Evolutionary conservation across 768 basidiomycete genomes (phyloP), one percentile per base, ranked within the genome.

Genomic region (Suillus discolor): DNA sequence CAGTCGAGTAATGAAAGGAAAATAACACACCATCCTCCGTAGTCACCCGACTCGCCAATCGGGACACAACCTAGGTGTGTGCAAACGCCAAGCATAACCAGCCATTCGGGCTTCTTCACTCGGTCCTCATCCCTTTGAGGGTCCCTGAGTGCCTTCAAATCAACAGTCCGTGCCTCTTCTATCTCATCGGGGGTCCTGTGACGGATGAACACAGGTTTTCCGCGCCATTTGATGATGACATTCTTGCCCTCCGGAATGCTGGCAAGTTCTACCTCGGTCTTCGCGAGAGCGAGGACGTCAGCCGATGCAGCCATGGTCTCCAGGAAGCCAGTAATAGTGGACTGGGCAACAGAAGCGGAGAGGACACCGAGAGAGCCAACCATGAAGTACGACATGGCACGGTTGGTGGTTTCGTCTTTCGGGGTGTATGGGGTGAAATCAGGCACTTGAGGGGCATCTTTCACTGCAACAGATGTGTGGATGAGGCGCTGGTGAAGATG

Each of bases 181-280:
- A 99, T 93, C 83, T 99, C 97, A 64, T 83, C 85, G 64, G 84
- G 73, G 16, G 97, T 99, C 73, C 97, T 89, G 84, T 99, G 97
- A 70, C 97, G 89, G 78, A 99, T 95, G 85, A 99, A 99, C 63
- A 99, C 97, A 69, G 97, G 97, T 85, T 99, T 99, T 78, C 97
- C 97, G 74, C 97, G 93, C 97, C 97, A 99, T 84, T 98, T 96
- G 82, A 96, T 93, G 79, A 97, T 89, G 71, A 91, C 92, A 76
- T 97, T 96, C 87, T 96, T 96, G 79, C 96, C 96, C 85, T 98
- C 95, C 44, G 97, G 97, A 74, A 99, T 99, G 67, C 80, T 82
- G 63, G 81, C 80, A 67, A 99, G 88, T 45, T 97, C 94, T 66
- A 99, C 89, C 81, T 99, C 97, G 67, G 98, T 94, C 83, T 98